These are phyloP conservation scores for Ascochyta viciae-villosae DNA, from an alignment of 2,329 filamentous ascomycete genomes.

Conservation along the genomic window DNA sequence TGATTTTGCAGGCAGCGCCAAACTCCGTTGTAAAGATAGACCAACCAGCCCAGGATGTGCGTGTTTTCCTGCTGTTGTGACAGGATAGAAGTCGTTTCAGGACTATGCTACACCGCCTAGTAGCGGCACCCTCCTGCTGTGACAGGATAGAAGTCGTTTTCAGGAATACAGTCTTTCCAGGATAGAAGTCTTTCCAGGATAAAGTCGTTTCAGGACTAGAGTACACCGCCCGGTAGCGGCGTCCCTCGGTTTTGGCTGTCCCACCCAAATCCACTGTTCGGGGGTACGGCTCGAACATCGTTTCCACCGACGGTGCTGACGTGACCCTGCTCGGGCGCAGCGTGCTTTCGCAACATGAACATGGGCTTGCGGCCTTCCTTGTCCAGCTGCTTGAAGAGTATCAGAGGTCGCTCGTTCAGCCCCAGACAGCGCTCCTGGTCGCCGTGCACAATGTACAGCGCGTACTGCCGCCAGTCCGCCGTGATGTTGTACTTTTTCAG, in stretches of 20 bases:
- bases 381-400: conserved; percentile 96
- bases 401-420: conserved; percentile 90
- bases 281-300: conserved; percentile 34
- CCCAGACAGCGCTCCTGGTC: conserved; percentile 94
- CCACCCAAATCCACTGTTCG: conserved; percentile 34
- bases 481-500: conserved; percentile 99
- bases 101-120: background rate
- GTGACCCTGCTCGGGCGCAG: conserved; percentile 60
- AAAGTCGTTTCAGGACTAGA: conserved; percentile 13
- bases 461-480: conserved; percentile 96
- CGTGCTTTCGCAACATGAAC: conserved; percentile 89
- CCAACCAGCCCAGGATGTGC: background rate
- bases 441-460: conserved; percentile 97
- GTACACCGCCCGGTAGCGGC: conserved; percentile 34
- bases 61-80: background rate
- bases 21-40: conserved; percentile 9
- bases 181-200: too few species aligned
- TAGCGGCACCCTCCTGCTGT: too few species aligned
- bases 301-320: conserved; percentile 50
- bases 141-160: too few species aligned
- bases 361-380: conserved; percentile 98
- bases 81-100: background rate
- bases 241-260: conserved; percentile 33
- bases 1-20: conserved; percentile 17
- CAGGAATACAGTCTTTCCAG: too few species aligned